Evolutionary conservation across 805 yeast species (phyloP).

Genomic region (Metschnikowia cubensis): DNA sequence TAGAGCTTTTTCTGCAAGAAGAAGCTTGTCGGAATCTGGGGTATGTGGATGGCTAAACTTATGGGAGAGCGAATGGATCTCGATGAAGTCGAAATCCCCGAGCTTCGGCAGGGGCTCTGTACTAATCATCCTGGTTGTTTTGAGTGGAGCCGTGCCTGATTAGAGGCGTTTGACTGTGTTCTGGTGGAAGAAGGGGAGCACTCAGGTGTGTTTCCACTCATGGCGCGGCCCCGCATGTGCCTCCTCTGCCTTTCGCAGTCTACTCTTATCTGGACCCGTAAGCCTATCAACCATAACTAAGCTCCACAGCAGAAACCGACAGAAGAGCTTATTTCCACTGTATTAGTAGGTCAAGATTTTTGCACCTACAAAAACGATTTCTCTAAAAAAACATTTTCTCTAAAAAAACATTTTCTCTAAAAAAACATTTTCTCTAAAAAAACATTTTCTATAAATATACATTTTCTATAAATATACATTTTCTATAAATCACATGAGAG

Average conservation of each 20-base stretch:
- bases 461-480: too few relatives aligned
- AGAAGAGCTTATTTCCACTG: too few relatives aligned
- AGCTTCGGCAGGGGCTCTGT: not conserved
- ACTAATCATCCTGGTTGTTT: not conserved
- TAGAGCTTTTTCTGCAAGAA: constrained; percentile 12
- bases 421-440: too few relatives aligned
- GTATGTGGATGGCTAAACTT: constrained; percentile 3
- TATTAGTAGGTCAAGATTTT: too few relatives aligned
- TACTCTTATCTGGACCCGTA: not conserved
- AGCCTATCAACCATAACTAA: not conserved
- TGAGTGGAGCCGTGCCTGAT: not conserved
- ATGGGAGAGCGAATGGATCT: constrained; percentile 13
- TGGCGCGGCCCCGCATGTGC: not conserved
- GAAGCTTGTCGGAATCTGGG: not conserved
- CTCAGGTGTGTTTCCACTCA: too few relatives aligned
- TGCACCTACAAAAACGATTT: too few relatives aligned
- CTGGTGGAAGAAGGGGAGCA: not conserved
- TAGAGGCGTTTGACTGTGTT: not conserved
- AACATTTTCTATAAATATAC: too few relatives aligned
- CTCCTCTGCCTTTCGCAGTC: not conserved
- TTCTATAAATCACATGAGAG: too few relatives aligned
- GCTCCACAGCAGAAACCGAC: too few relatives aligned
- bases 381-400: too few relatives aligned
- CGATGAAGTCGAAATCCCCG: constrained; percentile 7
- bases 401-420: too few relatives aligned